phyloP scores from a whole-genome alignment of 768 basidiomycete species.

The Pisolithus sp. region DNA sequence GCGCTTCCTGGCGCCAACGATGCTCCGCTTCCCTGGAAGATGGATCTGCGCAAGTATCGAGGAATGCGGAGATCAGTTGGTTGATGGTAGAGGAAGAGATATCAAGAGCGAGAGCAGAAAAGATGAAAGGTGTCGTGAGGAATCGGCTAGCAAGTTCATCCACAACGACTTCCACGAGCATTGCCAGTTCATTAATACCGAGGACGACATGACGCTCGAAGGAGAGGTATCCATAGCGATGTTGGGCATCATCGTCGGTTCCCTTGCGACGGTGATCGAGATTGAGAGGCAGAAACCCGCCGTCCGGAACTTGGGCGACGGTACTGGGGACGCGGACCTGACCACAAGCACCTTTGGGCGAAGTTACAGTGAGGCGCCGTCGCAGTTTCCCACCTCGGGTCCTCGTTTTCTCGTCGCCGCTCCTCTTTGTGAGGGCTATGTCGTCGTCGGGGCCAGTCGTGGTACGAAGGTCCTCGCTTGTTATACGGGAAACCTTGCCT shows the following conservation, averaged over 20 bases:
- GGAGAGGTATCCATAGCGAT: conserved; percentile 69
- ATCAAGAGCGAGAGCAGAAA: conserved; percentile 87
- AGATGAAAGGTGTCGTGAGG: conserved; percentile 88
- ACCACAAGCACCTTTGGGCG: conserved; percentile 30
- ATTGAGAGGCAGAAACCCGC: conserved; percentile 47
- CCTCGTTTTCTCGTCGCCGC: conserved; percentile 46
- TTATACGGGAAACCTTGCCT: conserved; percentile 29
- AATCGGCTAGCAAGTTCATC: conserved; percentile 67
- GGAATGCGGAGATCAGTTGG: conserved; percentile 70
- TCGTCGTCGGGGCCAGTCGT: conserved; percentile 21
- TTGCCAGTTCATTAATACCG: conserved; percentile 62
- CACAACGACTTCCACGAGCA: conserved; percentile 62
- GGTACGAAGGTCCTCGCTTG: conserved; percentile 32
- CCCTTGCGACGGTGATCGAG: conserved; percentile 42
- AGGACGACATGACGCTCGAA: conserved; percentile 69
- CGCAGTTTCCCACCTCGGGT: conserved; percentile 32
- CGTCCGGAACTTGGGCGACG: conserved; percentile 40
- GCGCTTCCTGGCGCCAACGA: conserved; percentile 74
- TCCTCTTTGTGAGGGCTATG: conserved; percentile 31
- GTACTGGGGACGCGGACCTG: conserved; percentile 18
- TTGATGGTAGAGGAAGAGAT: conserved; percentile 66
- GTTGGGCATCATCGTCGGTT: conserved; percentile 32
- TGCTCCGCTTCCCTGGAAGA: conserved; percentile 37
- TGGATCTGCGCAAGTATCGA: conserved; percentile 49
- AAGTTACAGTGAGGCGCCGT: conserved; percentile 28